Evolutionary conservation across 1,284 basidiomycete genomes (phyloP), one percentile per base, ranked within the genome.

Genomic region (Irpex sp.): DNA sequence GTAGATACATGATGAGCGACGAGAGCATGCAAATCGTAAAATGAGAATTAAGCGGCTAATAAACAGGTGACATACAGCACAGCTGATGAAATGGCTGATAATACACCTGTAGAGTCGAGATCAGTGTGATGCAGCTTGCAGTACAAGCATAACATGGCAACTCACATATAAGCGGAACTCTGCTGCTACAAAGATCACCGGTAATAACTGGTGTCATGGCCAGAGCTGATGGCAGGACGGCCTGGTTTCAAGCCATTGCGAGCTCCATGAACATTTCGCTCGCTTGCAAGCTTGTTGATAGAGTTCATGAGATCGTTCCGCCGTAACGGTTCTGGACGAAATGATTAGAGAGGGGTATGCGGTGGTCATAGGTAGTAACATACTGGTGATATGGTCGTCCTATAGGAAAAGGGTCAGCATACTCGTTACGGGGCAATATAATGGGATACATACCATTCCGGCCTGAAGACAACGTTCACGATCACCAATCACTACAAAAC

Each of bases 381-480:
- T 60, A 8, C 90, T 93, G 38, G 91, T 93, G 59, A 93, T 92
- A 70, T 86, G 85, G 67, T 86, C 85, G 66, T 86, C 85, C 85
- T 55, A 62, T 11, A 57, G 17, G 47, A 31, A 58, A 26, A 55
- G 58, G 15, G 7, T 47, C 58, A 34, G 48, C 57, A 47, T 56
- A 26, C 47, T 26, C 36, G 38, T 49, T 44, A n/a, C 26, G 21
- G 26, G 56, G 26, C 34, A 59, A 31, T 15, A 21, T 15, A 40
- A 58, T n/a, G 36, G 51, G 52, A 21, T 44, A 74, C 79, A 63
- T 63, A 81, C 82, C 93, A 94, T 94, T 68, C 95, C 96, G 9
- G 94, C 95, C 71, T 94, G 89, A 70, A 97, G 79, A 76, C 94
- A 98, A 63, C 94, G 83, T 76, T 98, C 96, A 63, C 94, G 87